Conservation (phyloP, 306 rosid species). For the Crotalaria pallida region DNA sequence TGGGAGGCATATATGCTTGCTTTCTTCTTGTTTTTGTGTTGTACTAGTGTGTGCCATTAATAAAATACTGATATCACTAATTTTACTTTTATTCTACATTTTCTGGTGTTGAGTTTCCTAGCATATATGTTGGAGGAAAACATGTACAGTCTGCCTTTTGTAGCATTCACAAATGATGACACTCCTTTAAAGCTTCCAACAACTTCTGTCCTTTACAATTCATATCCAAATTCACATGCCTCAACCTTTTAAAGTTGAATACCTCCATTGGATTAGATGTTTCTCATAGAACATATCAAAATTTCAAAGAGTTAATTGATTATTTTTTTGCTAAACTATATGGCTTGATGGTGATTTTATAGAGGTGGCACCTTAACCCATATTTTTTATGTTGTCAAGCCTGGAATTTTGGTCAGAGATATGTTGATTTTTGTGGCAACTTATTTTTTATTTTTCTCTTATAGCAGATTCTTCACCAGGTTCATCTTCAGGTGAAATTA, state of each 20-base stretch:
- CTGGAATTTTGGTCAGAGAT: background rate
- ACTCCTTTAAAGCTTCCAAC: background rate
- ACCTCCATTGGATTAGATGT: background rate
- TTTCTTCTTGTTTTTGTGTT: no score
- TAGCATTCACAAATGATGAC: background rate
- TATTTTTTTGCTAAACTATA: background rate
- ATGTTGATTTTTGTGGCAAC: background rate
- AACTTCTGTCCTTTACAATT: background rate
- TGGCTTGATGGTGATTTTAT: slow-evolving; percentile 7
- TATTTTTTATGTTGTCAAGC: slow-evolving; percentile 5
- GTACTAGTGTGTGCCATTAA: no score
- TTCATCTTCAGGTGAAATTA: slow-evolving; percentile 43
- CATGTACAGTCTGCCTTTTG: background rate
- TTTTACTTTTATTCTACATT: no score
- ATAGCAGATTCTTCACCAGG: slow-evolving; percentile 35
- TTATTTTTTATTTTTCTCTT: background rate
- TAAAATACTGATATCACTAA: no score
- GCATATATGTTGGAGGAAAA: background rate
- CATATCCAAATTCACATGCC: background rate
- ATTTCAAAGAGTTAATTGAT: background rate
- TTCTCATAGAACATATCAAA: background rate
- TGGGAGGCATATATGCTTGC: no score
- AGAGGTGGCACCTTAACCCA: background rate
- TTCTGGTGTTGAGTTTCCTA: no score
- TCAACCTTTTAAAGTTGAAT: background rate